Conservation (phyloP, 2,329 filamentous ascomycete genomes). For the Chrysoporthe deuterocubensis region DNA sequence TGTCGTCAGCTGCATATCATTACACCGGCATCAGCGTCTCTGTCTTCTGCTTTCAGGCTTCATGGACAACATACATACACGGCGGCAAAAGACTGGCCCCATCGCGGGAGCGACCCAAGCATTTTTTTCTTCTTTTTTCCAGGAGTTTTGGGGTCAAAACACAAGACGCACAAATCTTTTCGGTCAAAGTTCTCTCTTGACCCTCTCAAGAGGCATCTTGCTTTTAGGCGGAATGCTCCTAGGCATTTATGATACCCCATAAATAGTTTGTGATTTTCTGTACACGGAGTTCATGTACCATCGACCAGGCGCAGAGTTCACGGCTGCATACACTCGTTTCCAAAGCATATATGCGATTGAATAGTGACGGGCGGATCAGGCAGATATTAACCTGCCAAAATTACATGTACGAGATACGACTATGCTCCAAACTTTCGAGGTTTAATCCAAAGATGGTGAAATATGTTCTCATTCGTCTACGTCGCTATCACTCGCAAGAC, state of each 20-base stretch:
- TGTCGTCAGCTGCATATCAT: too few species aligned
- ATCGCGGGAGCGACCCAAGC: not conserved
- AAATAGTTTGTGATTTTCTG: not conserved
- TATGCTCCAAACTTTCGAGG: not conserved
- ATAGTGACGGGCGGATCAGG: not conserved
- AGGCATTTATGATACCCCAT: slow-evolving; percentile 33
- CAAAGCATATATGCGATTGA: not conserved
- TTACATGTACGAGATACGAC: not conserved
- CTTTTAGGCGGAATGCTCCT: slow-evolving; percentile 29
- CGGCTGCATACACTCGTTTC: not conserved
- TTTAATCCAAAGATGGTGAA: too few species aligned
- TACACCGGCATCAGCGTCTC: not conserved
- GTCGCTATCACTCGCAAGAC: too few species aligned
- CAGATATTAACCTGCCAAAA: not conserved
- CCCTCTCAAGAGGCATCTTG: slow-evolving; percentile 23
- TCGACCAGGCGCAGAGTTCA: not conserved
- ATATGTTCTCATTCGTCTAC: too few species aligned
- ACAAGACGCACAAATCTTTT: slow-evolving; percentile 1
- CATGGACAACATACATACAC: not conserved
- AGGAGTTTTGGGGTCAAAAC: not conserved
- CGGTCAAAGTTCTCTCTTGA: not conserved
- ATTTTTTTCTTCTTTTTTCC: not conserved
- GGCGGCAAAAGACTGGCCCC: not conserved
- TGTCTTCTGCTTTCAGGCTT: slow-evolving; percentile 3
- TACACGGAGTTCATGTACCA: too few species aligned